Percentiles rank a stretch among this genome's conserved stretches.
These are phyloP conservation scores for Fusarium bulbicola DNA, from an alignment of 2,329 filamentous ascomycete species.

Conservation along the genomic window DNA sequence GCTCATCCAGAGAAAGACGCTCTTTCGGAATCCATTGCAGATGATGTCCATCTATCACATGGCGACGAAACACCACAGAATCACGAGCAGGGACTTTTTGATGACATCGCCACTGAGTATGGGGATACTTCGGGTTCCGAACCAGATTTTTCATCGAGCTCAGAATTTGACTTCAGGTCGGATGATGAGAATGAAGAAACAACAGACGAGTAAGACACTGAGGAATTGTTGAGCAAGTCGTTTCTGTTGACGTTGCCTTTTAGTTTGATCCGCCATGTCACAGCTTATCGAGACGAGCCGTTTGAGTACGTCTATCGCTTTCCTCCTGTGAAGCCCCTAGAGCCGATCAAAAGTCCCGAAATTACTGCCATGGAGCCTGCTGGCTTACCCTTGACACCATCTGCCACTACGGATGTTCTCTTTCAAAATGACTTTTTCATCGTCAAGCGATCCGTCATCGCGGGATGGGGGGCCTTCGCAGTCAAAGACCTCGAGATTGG, in stretches of 20 bases:
- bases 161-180: slow-evolving; percentile 28
- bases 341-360: background rate
- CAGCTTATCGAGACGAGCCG: slow-evolving; percentile 12
- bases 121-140: slow-evolving; percentile 37
- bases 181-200: slow-evolving; percentile 37
- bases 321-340: slow-evolving; percentile 20
- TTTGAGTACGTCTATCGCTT: slow-evolving; percentile 10
- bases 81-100: background rate
- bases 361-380: background rate
- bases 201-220: slow-evolving; percentile 31
- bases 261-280: slow-evolving; percentile 28
- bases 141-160: slow-evolving; percentile 27
- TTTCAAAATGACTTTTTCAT: slow-evolving; percentile 54
- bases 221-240: background rate
- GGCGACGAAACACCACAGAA: background rate
- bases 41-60: slow-evolving; percentile 3
- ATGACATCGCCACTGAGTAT: slow-evolving; percentile 15
- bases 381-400: slow-evolving; percentile 3
- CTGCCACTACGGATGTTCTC: background rate
- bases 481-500: slow-evolving; percentile 47
- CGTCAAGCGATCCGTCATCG: slow-evolving; percentile 52
- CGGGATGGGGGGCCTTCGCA: slow-evolving; percentile 60
- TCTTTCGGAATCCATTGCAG: background rate
- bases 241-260: background rate
- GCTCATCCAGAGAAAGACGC: background rate